Evolutionary conservation across 2,329 filamentous ascomycete genomes (phyloP), one percentile per base, ranked within the genome.

Genomic region (Lasiodiplodia sp.): DNA sequence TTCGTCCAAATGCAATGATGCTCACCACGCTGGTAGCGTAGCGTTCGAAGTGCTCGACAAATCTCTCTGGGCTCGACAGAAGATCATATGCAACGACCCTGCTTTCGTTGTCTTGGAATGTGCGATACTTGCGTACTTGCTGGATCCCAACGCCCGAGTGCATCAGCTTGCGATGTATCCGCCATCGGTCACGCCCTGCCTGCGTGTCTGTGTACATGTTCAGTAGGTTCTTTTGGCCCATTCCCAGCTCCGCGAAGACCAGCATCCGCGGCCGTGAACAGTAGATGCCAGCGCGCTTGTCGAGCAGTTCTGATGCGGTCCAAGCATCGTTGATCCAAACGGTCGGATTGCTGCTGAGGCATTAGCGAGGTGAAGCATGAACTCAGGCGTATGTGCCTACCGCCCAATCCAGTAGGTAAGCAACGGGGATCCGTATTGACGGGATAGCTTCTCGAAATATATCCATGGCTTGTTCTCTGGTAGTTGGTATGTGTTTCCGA

Each of bases 81-180:
- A 87, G 72, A 69, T 86, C 82, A n/a, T 80, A 80, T 1, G 86
- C 86, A n/a, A 88, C 83, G 2, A 87, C 75, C 53, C 83, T 83
- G 74, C 85, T 87, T 77, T 89, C 87, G 71, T 87, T 83, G 72
- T 88, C 86, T 73, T 89, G 87, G 69, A 88, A 88, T 2, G 84
- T 81, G 2, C 87, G 80, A 68, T 89, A 89, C 11, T 70, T 70
- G 66, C 82, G 83, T 8, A 88, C 86, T 18, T 86, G 83, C 79
- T 89, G 87, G 14, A 79, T 77, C 8, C 77, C 77, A 11, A 79
- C 76, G 14, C 76, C 76, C 37, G 77, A 74, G 21, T 79, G 78
- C 62, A 72, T 79, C n/a, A 79, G 44, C 67, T 79, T 79, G 8
- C 77, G 71, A 53, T 75, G 72, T 3, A 75, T 71, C 34, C 77